Evolutionary conservation across 2,329 filamentous ascomycete genomes (phyloP).

Genomic region (Aspergillus amoenus): DNA sequence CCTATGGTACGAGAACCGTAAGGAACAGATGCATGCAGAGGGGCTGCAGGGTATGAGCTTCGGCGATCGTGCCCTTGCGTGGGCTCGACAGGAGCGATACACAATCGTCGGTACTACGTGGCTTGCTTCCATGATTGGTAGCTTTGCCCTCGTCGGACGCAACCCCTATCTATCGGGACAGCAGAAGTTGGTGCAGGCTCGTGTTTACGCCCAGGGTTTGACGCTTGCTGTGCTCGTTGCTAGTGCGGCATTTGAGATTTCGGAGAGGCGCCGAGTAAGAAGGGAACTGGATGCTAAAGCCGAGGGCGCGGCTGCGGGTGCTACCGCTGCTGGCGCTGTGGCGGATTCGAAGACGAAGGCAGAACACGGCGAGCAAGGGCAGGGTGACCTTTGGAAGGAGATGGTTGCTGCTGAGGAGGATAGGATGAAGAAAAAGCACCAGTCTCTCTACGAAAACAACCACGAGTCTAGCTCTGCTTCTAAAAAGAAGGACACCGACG

Average conservation of each 20-base stretch:
- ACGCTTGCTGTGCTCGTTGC: slow-evolving; percentile 82
- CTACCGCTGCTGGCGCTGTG: slow-evolving; percentile 78
- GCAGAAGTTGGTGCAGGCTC: slow-evolving; percentile 91
- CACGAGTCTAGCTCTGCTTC: background rate
- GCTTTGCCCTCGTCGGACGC: slow-evolving; percentile 73
- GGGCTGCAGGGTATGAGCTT: slow-evolving; percentile 56
- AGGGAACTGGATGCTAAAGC: slow-evolving; percentile 49
- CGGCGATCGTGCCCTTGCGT: slow-evolving; percentile 65
- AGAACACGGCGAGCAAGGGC: slow-evolving; percentile 73
- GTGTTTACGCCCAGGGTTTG: slow-evolving; percentile 89
- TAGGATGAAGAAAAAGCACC: slow-evolving; percentile 43
- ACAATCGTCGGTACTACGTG: slow-evolving; percentile 79
- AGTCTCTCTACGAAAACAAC: slow-evolving; percentile 31
- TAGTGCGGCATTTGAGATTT: slow-evolving; percentile 77
- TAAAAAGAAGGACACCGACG: background rate
- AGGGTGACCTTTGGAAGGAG: slow-evolving; percentile 84
- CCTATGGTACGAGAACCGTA: slow-evolving; percentile 63
- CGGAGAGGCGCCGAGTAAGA: slow-evolving; percentile 72
- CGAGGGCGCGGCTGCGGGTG: slow-evolving; percentile 79
- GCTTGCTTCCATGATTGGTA: slow-evolving; percentile 75
- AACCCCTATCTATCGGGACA: slow-evolving; percentile 70
- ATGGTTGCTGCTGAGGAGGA: slow-evolving; percentile 51
- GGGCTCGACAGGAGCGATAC: slow-evolving; percentile 80
- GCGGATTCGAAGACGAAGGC: background rate
- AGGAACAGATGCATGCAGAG: slow-evolving; percentile 57